These are phyloP conservation scores for Aspergillus saccharolyticus DNA, from an alignment of 495 filamentous ascomycete genomes.

Conservation along the genomic window DNA sequence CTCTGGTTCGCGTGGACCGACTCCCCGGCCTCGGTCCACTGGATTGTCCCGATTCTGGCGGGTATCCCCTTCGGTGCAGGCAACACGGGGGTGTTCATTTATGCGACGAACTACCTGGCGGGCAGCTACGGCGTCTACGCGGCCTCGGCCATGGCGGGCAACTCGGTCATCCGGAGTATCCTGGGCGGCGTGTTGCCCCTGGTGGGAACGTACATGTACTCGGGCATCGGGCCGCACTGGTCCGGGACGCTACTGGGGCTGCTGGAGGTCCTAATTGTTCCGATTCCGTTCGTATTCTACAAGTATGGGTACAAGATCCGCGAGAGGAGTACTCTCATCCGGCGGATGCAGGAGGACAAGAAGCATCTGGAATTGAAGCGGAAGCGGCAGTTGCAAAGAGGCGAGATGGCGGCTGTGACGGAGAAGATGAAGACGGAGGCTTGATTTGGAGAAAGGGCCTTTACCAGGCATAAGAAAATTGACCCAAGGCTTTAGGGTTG, in stretches of 20 bases:
- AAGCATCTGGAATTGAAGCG: slow-evolving; percentile 19
- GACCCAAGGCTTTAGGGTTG: too few species aligned
- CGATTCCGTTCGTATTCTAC: slow-evolving; percentile 23
- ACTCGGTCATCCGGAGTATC: slow-evolving; percentile 58
- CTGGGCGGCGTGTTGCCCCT: slow-evolving; percentile 70
- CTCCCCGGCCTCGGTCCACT: slow-evolving; percentile 60
- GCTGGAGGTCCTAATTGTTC: slow-evolving; percentile 22
- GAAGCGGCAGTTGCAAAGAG: slow-evolving; percentile 13
- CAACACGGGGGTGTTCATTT: slow-evolving; percentile 72
- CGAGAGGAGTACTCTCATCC: slow-evolving; percentile 18
- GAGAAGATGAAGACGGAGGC: slow-evolving; percentile 18
- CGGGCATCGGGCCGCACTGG: slow-evolving; percentile 63
- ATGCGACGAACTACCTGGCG: slow-evolving; percentile 71
- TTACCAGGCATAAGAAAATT: not conserved
- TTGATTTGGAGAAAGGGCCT: not conserved
- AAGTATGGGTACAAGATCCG: slow-evolving; percentile 24
- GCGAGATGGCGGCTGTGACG: slow-evolving; percentile 6
- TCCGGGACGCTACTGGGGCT: slow-evolving; percentile 53
- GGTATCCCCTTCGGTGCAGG: slow-evolving; percentile 74
- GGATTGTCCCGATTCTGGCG: slow-evolving; percentile 68
- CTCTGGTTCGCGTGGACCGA: slow-evolving; percentile 81
- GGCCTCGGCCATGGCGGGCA: slow-evolving; percentile 72
- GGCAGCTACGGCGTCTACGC: slow-evolving; percentile 71
- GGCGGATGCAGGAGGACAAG: slow-evolving; percentile 23
- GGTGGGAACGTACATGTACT: slow-evolving; percentile 68